These are phyloP conservation scores for Colletotrichum spaethianum DNA, from an alignment of 2,329 filamentous ascomycete genomes.

Conservation along the genomic window DNA sequence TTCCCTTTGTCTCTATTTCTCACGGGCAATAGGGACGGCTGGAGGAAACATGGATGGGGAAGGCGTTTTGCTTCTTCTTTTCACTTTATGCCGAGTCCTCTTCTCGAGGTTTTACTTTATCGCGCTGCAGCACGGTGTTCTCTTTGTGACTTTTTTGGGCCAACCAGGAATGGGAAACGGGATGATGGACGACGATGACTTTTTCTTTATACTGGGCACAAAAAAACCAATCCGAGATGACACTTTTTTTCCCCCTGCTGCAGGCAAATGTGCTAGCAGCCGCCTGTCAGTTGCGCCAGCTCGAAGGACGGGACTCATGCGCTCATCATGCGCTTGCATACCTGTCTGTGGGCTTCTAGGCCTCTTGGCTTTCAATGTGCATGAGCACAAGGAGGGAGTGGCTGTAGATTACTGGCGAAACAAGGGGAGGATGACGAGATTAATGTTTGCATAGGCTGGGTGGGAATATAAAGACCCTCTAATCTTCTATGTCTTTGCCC, in stretches of 20 bases:
- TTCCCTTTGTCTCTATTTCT: conserved; percentile 29
- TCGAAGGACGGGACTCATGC: no score
- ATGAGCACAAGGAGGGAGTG: background rate
- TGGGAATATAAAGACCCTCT: conserved; percentile 27
- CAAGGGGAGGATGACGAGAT: conserved; percentile 20
- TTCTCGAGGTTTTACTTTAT: background rate
- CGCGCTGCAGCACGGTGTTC: conserved; percentile 34
- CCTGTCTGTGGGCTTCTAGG: background rate
- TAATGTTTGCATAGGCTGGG: conserved; percentile 32
- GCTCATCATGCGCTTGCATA: background rate
- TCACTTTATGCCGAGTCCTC: background rate
- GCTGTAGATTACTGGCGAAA: conserved; percentile 23
- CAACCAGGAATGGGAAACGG: conserved; percentile 30
- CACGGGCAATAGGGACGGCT: conserved; percentile 31
- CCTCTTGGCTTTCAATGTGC: background rate
- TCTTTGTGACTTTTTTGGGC: conserved; percentile 17
- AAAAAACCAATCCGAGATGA: conserved; percentile 32
- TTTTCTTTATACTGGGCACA: conserved; percentile 24
- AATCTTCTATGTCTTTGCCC: background rate
- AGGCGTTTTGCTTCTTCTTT: conserved; percentile 13
- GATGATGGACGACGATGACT: conserved; percentile 35
- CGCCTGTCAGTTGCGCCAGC: background rate
- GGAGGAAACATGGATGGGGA: conserved; percentile 21
- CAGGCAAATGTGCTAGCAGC: background rate
- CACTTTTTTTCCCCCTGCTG: conserved; percentile 13